Evolutionary conservation across 345 rosid genomes (phyloP), one percentile per base, ranked within the genome.

Genomic region (Eucalyptus sideroxylon): DNA sequence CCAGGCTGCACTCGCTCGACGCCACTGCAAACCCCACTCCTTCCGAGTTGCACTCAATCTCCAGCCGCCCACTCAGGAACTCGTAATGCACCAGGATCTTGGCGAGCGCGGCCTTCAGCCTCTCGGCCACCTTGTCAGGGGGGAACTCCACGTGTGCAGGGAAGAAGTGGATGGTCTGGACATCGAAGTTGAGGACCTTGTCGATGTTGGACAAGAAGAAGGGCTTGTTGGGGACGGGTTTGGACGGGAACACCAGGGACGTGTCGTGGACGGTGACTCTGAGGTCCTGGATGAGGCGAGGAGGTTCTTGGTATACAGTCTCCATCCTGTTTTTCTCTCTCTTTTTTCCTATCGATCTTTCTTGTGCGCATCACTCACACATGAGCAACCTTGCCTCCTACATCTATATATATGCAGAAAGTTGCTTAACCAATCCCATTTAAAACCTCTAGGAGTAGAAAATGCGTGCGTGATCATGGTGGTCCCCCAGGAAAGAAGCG

Each of bases 141-240:
- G 96, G 95, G 89, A 91, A 94, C 30, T 94, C 95, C 5, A 88
- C 85, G 92, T 93, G 88, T 50, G 93, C 56, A 23, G 90, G 88
- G 87, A 97, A 97, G 92, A 96, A 96, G 92, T 96, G 97, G 90
- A 96, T 91, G 23, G 98, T 97, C 69, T 94, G 94, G 60, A 96
- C 98, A 5, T 92, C 90, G 89, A 95, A 97, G 90, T 94, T 95
- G 89, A 96, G 98, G 59, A 95, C 95, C 95, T 93, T 95, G 89
- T 97, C 98, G 50, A 97, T 96, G 93, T 96, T 96, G 34, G 98
- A 96, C 81, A 96, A 89, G 93, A 97, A 96, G 92, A 95, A 90
- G 86, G 97, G 86, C 90, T 89, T 89, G 87, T 56, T 94, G 49
- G 89, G 82, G 14, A 93, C 90, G 87, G 92, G 88, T 83, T 89